A percentile compares a stretch with the other conserved stretches of the same genome.
Conservation (phyloP, 1,284 basidiomycete genomes). For the Naganishia cerealis region DNA sequence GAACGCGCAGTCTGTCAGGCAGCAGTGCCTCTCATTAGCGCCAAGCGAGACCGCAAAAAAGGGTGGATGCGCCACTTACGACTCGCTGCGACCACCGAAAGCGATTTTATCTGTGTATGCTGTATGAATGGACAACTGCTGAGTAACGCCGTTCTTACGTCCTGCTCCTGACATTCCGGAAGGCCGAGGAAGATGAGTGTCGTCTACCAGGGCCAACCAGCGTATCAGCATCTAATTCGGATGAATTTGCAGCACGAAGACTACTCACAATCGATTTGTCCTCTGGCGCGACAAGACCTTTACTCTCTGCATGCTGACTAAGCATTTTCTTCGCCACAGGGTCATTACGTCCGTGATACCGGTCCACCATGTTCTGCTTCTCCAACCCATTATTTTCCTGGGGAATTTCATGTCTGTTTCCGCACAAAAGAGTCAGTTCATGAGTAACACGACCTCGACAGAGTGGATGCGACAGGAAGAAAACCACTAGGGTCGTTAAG, state of each 20-base stretch:
- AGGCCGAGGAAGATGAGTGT: constrained; percentile 88
- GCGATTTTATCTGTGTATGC: constrained; percentile 70
- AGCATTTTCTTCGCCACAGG: constrained; percentile 88
- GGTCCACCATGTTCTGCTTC: constrained; percentile 89
- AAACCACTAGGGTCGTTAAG: neutral
- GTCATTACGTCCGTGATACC: constrained; percentile 86
- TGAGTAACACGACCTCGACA: no score
- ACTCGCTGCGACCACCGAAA: constrained; percentile 72
- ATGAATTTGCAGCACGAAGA: neutral
- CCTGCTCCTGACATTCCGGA: constrained; percentile 70
- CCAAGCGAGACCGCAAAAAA: neutral
- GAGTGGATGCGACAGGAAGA: neutral
- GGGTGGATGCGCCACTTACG: constrained; percentile 41
- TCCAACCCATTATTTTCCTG: constrained; percentile 70
- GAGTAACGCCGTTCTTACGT: constrained; percentile 73
- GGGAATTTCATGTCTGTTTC: constrained; percentile 77
- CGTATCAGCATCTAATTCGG: neutral
- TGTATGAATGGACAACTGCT: constrained; percentile 70
- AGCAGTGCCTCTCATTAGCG: constrained; percentile 3
- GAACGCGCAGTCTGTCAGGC: constrained; percentile 76
- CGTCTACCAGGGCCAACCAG: constrained; percentile 59
- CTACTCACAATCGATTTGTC: constrained; percentile 75
- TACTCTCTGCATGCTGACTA: constrained; percentile 66
- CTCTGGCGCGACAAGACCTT: constrained; percentile 84
- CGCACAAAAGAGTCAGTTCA: neutral